A percentile compares a stretch with the other conserved stretches of the same genome.
These are phyloP conservation scores for Xerocomus nothofagi DNA, from an alignment of 1,284 basidiomycete species.

Conservation along the genomic window DNA sequence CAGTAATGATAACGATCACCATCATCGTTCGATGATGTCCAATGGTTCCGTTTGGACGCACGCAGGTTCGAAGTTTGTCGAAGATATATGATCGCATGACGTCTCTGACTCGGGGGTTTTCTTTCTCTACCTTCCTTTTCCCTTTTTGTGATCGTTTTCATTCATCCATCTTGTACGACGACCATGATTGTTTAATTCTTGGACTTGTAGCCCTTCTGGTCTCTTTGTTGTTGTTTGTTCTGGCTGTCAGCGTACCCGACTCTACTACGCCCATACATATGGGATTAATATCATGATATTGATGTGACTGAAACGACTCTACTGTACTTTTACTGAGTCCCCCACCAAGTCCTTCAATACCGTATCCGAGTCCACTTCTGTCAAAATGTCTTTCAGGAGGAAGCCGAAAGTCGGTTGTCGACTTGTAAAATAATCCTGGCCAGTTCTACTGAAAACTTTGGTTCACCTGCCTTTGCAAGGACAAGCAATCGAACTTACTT, in stretches of 20 bases:
- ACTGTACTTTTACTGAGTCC: not conserved
- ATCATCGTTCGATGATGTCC: slow-evolving; percentile 37
- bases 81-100: slow-evolving; percentile 24
- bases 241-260: not conserved
- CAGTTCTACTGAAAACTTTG: too few species aligned
- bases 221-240: not conserved
- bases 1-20: slow-evolving; percentile 18
- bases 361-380: not conserved
- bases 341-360: not conserved
- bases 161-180: not conserved
- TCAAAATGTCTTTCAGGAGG: not conserved
- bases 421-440: too few species aligned
- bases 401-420: not conserved
- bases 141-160: not conserved
- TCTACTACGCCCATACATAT: too few species aligned
- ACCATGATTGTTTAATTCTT: not conserved
- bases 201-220: not conserved
- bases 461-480: too few species aligned
- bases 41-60: slow-evolving; percentile 41
- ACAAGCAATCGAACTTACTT: too few species aligned
- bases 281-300: too few species aligned
- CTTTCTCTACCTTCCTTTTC: not conserved
- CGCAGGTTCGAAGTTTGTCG: slow-evolving; percentile 36
- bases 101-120: not conserved
- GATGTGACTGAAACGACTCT: not conserved